Evolutionary conservation across 306 rosid species (phyloP), one percentile per base, ranked within the genome.

Genomic region (Sesbania bispinosa): DNA sequence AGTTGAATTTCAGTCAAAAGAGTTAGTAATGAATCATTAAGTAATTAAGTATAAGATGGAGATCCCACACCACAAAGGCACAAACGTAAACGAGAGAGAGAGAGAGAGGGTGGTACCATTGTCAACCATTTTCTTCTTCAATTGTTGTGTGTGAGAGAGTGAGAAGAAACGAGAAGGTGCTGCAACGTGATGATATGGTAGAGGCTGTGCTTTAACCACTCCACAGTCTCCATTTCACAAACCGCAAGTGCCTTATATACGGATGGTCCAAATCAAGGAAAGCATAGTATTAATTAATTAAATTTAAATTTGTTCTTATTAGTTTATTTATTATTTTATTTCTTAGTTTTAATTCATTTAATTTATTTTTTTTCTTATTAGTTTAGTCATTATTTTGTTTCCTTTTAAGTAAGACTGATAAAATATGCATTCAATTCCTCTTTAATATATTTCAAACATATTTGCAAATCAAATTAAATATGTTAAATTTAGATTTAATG

Each of bases 81-180:
- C 0, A 62, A 71, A 42, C 41, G 14, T 11, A 73, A 66, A 2
- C 35, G 20, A 48, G 6, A 19, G 43, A 33, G 35, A 19, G n/a
- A 26, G 69, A 43, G 68, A 32, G 13, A 14, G 69, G 29, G 32
- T 8, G 30, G 6, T 76, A 89, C 89, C 94, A 41, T 38, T 74
- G 58, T 80, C 79, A 15, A 80, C 88, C 98, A 92, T 92, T 73
- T 61, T 72, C n/a, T 33, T 47, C 4, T 46, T 7, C 1, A 45
- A 3, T n/a, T n/a, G n/a, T n/a, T n/a, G n/a, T n/a, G n/a, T 39
- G 63, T 27, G 20, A 43, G 10, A 43, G 32, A 16, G n/a, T n/a
- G n/a, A n/a, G n/a, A 70, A 6, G 27, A 51, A 59, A 10, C n/a
- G 24, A 35, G 66, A 61, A 20, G 67, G 67, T 38, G 0, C 62